Evolutionary conservation across 768 basidiomycete genomes (phyloP).

Genomic region (Termitomyces sp.): DNA sequence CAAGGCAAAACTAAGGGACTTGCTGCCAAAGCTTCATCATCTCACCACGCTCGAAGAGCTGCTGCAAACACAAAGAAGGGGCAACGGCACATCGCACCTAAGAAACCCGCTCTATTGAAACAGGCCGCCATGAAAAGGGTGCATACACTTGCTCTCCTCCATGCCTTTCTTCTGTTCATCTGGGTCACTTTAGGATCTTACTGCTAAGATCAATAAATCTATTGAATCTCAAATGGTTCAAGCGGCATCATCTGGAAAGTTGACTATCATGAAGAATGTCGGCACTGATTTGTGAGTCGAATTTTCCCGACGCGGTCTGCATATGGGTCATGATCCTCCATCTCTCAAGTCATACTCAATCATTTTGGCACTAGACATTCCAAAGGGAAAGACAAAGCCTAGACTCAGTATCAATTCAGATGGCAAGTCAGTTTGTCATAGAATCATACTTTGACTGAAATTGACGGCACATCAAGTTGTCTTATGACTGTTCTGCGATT

Average conservation of each 20-base stretch:
- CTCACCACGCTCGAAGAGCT: constrained; percentile 59
- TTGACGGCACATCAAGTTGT: background rate
- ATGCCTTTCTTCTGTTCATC: background rate
- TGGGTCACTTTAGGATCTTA: constrained; percentile 51
- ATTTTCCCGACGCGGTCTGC: background rate
- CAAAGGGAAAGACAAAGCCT: constrained; percentile 16
- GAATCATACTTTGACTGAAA: background rate
- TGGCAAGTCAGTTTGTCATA: background rate
- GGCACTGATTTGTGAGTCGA: constrained; percentile 35
- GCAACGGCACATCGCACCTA: constrained; percentile 70
- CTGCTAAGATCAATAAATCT: constrained; percentile 86
- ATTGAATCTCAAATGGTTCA: constrained; percentile 90
- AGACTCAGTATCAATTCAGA: background rate
- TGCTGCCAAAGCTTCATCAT: constrained; percentile 43
- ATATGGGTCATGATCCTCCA: background rate
- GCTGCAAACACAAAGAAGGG: constrained; percentile 78
- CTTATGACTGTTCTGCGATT: background rate
- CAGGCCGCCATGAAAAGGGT: constrained; percentile 79
- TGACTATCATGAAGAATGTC: constrained; percentile 86
- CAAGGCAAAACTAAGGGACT: constrained; percentile 88
- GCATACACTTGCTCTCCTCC: constrained; percentile 6
- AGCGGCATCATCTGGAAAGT: constrained; percentile 83
- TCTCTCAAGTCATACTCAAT: background rate
- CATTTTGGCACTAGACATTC: constrained; percentile 6
- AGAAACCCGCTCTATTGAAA: constrained; percentile 68